Evolutionary conservation across 345 rosid genomes (phyloP).

Genomic region (Pseudoturritis turrita): DNA sequence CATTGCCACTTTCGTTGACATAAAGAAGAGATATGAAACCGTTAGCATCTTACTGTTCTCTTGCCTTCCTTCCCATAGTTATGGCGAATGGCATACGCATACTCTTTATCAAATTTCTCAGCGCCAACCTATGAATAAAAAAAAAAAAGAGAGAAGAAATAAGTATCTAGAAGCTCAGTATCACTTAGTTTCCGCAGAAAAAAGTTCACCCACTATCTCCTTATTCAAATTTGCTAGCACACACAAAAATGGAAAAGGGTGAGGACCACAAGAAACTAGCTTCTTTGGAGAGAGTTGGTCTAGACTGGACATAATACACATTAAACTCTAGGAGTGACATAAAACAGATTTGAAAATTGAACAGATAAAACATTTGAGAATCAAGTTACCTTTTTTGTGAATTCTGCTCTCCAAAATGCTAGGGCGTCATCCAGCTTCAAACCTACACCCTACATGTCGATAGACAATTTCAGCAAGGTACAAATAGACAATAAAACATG

Average conservation of each 20-base stretch:
- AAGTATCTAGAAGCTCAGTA: background rate
- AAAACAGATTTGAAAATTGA: background rate
- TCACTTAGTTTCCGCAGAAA: background rate
- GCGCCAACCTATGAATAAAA: slow-evolving; percentile 57
- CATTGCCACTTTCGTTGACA: background rate
- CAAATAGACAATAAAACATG: background rate
- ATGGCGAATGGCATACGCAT: slow-evolving; percentile 85
- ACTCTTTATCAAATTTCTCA: slow-evolving; percentile 89
- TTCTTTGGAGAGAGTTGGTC: background rate
- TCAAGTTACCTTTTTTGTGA: slow-evolving; percentile 62
- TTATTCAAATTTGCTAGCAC: background rate
- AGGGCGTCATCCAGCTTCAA: slow-evolving; percentile 90
- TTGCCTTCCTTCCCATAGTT: slow-evolving; percentile 95
- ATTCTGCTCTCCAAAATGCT: slow-evolving; percentile 94
- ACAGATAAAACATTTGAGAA: slow-evolving; percentile 1
- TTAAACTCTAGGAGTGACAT: background rate
- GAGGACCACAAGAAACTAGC: background rate
- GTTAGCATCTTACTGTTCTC: slow-evolving; percentile 59
- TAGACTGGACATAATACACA: background rate
- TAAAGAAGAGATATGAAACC: background rate
- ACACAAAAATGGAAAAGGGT: background rate
- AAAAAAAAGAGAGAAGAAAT: background rate
- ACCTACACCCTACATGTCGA: slow-evolving; percentile 63
- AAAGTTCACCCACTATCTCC: background rate
- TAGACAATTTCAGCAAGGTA: background rate